Evolutionary conservation across 2,329 filamentous ascomycete species (phyloP).

Genomic region (Talaromyces atroroseus): DNA sequence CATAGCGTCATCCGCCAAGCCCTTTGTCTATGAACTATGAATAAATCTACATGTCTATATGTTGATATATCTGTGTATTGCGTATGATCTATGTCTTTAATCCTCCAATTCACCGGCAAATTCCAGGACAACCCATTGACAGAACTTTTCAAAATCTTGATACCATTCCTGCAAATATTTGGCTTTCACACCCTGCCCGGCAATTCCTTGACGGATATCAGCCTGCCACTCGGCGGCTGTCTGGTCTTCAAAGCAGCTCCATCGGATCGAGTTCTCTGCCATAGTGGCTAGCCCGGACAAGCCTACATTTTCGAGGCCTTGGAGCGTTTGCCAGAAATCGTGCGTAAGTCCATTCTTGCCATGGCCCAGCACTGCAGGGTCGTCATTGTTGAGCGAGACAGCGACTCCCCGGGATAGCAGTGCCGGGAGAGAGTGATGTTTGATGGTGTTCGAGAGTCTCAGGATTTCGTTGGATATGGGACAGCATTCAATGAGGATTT

Average conservation of each 20-base stretch:
- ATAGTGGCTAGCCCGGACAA: conserved; percentile 78
- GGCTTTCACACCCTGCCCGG: conserved; percentile 66
- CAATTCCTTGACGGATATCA: conserved; percentile 67
- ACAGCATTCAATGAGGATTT: conserved; percentile 83
- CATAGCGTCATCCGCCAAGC: not conserved
- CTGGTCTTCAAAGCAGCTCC: conserved; percentile 83
- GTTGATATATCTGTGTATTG: not conserved
- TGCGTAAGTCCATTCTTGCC: conserved; percentile 77
- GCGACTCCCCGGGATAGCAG: conserved; percentile 78
- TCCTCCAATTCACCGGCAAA: conserved; percentile 52
- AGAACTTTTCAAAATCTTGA: conserved; percentile 81
- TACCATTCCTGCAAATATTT: conserved; percentile 71
- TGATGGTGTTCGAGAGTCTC: conserved; percentile 68
- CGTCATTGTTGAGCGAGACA: conserved; percentile 82
- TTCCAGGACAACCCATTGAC: conserved; percentile 80
- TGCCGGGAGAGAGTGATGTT: conserved; percentile 74
- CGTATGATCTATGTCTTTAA: conserved; percentile 17
- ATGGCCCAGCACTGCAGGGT: conserved; percentile 82
- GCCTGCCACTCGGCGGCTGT: conserved; percentile 63
- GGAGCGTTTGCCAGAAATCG: conserved; percentile 89
- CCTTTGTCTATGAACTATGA: not conserved
- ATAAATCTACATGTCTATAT: not conserved
- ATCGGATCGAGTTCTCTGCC: conserved; percentile 87
- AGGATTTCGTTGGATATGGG: conserved; percentile 88
- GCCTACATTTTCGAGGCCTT: conserved; percentile 87